Conservation (phyloP, 1,139 yeast species). For the Petasospora fabianii region DNA sequence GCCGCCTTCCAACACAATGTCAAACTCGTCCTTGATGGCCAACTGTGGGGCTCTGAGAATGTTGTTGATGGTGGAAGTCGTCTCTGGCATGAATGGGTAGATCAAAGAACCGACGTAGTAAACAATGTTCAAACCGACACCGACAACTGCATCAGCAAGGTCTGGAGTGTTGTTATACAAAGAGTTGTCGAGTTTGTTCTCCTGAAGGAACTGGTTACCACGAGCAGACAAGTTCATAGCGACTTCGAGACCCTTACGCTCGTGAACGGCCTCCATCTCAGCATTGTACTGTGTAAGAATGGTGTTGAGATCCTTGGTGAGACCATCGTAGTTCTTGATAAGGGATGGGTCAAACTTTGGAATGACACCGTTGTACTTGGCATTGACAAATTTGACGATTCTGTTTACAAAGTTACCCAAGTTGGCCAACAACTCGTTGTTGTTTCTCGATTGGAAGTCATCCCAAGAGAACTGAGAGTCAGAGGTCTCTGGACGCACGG, state of each 20-base stretch:
- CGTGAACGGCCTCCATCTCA: constrained; percentile 74
- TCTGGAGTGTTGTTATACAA: constrained; percentile 73
- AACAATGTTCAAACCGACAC: constrained; percentile 83
- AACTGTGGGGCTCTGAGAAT: constrained; percentile 82
- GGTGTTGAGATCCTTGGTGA: constrained; percentile 56
- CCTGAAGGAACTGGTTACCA: constrained; percentile 94
- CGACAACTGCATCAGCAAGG: constrained; percentile 88
- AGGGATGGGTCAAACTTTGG: constrained; percentile 52
- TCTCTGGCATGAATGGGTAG: constrained; percentile 88
- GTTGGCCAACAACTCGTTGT: constrained; percentile 89
- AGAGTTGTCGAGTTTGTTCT: constrained; percentile 87
- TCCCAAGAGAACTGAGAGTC: constrained; percentile 98
- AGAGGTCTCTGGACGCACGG: constrained; percentile 90
- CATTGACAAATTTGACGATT: constrained; percentile 80
- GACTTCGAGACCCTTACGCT: constrained; percentile 84
- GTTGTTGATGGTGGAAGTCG: constrained; percentile 62
- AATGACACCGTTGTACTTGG: constrained; percentile 88
- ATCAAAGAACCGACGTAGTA: constrained; percentile 78
- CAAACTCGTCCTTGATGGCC: constrained; percentile 72
- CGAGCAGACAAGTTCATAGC: constrained; percentile 91
- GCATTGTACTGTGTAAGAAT: constrained; percentile 59
- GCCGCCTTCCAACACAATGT: constrained; percentile 65
- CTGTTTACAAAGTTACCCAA: constrained; percentile 96
- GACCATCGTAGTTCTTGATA: constrained; percentile 46
- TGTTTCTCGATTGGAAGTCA: constrained; percentile 90